Conservation (phyloP, 2,329 filamentous ascomycete species). For the Xylaria digitata region DNA sequence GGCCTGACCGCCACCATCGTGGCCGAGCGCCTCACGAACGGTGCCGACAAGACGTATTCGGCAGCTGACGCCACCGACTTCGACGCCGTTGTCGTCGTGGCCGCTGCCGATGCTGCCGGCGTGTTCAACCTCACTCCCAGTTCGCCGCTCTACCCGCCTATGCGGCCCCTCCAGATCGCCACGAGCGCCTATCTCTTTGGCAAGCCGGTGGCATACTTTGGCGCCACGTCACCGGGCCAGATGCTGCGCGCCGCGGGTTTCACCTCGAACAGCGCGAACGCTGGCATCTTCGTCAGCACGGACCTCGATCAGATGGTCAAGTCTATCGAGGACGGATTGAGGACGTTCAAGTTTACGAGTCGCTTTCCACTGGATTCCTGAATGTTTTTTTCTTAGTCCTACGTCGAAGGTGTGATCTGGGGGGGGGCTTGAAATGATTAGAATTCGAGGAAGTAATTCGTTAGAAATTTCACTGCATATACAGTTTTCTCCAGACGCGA, state of each 20-base stretch:
- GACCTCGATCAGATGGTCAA: slow-evolving; percentile 55
- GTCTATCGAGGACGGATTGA: slow-evolving; percentile 67
- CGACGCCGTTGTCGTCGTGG: slow-evolving; percentile 70
- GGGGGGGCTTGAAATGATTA: background rate
- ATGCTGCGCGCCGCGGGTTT: slow-evolving; percentile 59
- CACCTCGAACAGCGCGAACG: slow-evolving; percentile 43
- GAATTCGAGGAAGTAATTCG: background rate
- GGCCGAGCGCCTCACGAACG: slow-evolving; percentile 65
- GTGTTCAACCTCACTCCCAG: slow-evolving; percentile 59
- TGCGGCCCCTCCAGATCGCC: slow-evolving; percentile 72
- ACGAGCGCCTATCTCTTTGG: slow-evolving; percentile 73
- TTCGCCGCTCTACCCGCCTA: slow-evolving; percentile 71
- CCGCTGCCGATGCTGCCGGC: slow-evolving; percentile 59
- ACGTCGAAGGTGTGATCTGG: background rate
- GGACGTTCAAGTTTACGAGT: slow-evolving; percentile 73
- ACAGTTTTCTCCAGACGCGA: slow-evolving; percentile 17
- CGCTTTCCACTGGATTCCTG: slow-evolving; percentile 68
- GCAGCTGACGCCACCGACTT: slow-evolving; percentile 71
- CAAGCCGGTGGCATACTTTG: slow-evolving; percentile 74
- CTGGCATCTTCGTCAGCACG: slow-evolving; percentile 56
- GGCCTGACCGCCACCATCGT: slow-evolving; percentile 70
- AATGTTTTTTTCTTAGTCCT: background rate
- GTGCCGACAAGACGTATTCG: slow-evolving; percentile 73
- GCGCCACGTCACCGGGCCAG: slow-evolving; percentile 48
- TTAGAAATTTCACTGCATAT: slow-evolving; percentile 13